Evolutionary conservation across 805 yeast genomes (phyloP).

Genomic region (Pichia cabralensis): DNA sequence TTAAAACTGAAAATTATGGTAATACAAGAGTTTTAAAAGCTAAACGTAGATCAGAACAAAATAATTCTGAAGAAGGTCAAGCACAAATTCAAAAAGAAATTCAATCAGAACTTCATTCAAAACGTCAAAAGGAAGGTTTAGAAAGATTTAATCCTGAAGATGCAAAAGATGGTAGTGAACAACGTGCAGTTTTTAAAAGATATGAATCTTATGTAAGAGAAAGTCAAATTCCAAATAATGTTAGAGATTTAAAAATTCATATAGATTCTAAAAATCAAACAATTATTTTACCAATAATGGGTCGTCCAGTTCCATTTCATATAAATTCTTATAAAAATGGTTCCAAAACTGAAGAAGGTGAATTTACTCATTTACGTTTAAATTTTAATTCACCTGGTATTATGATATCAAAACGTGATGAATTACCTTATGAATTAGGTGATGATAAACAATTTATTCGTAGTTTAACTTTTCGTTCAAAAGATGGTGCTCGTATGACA

Average conservation of each 20-base stretch:
- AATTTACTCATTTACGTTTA: conserved; percentile 78
- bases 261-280: conserved; percentile 86
- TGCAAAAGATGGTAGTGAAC: conserved; percentile 52
- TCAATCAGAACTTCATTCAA: conserved; percentile 75
- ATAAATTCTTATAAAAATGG: conserved; percentile 91
- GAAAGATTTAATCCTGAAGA: conserved; percentile 73
- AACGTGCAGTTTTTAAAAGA: conserved; percentile 70
- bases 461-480: conserved; percentile 78
- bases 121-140: conserved; percentile 78
- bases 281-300: conserved; percentile 80
- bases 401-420: conserved; percentile 48
- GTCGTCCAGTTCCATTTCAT: conserved; percentile 97
- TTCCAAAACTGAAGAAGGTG: conserved; percentile 93
- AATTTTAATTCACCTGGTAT: conserved; percentile 88
- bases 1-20: conserved; percentile 13
- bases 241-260: conserved; percentile 74
- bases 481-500: conserved; percentile 83
- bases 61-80: conserved; percentile 63
- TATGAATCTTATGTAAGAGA: conserved; percentile 93
- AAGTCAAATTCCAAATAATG: conserved; percentile 77
- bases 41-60: conserved; percentile 68
- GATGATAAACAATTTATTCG: conserved; percentile 81
- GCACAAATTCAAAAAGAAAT: conserved; percentile 74
- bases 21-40: conserved; percentile 66
- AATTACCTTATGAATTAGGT: conserved; percentile 84